Percentiles rank a stretch among this genome's conserved stretches.
phyloP scores from a whole-genome alignment of 331 rosid species.

The Pyracantha coccinea region DNA sequence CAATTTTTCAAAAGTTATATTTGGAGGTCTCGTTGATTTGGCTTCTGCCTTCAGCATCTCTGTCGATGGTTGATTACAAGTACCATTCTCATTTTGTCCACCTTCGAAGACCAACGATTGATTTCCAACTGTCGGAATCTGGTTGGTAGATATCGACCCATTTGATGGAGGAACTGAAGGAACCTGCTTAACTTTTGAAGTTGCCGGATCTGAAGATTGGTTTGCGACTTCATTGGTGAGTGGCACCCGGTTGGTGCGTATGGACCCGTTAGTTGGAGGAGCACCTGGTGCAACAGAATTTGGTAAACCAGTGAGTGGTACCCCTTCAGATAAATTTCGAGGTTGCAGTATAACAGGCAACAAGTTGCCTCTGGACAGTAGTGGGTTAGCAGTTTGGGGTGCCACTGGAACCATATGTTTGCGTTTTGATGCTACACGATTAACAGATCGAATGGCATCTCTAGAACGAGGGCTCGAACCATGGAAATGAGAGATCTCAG shows the following conservation, averaged over 20 bases:
- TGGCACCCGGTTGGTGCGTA: neutral
- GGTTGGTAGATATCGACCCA: constrained; percentile 14
- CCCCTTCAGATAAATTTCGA: constrained; percentile 11
- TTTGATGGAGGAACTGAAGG: constrained; percentile 12
- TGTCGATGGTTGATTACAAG: constrained; percentile 7
- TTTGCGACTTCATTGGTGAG: constrained; percentile 14
- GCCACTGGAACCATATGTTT: constrained; percentile 28
- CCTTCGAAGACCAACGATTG: constrained; percentile 18
- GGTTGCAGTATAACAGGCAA: constrained; percentile 57
- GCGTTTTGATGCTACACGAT: constrained; percentile 11
- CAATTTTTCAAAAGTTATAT: constrained; percentile 22
- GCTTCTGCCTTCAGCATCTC: constrained; percentile 15
- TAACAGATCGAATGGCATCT: constrained; percentile 9
- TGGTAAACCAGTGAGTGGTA: constrained; percentile 16
- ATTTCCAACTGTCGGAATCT: constrained; percentile 12
- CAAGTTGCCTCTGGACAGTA: constrained; percentile 35
- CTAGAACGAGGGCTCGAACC: constrained; percentile 34
- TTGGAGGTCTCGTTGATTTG: constrained; percentile 17
- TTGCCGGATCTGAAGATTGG: constrained; percentile 18
- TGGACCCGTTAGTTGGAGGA: neutral
- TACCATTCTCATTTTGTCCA: neutral
- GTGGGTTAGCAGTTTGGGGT: constrained; percentile 27
- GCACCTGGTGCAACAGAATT: neutral
- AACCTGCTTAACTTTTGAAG: constrained; percentile 26
- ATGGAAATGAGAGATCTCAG: constrained; percentile 31